Conservation (phyloP, 257 asterid genomes). For the Thymus mandschuricus region DNA sequence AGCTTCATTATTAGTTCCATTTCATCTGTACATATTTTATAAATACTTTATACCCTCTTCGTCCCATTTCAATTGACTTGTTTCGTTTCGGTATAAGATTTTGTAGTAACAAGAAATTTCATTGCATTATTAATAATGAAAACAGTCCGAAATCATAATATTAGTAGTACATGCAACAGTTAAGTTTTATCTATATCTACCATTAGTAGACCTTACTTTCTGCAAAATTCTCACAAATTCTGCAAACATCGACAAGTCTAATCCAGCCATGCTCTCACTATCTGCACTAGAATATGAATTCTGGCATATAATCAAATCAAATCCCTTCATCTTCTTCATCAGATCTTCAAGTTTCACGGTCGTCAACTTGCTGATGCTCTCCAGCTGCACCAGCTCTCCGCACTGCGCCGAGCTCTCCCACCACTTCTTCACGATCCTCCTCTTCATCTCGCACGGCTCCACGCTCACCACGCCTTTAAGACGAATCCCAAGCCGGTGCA, state of each 20-base stretch:
- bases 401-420: conserved; percentile 67
- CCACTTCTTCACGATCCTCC: conserved; percentile 73
- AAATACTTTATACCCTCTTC: too few relatives aligned
- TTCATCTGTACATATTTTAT: too few relatives aligned
- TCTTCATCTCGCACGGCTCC: conserved; percentile 62
- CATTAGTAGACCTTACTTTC: conserved; percentile 49
- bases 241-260: conserved; percentile 61
- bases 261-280: conserved; percentile 37
- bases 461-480: conserved; percentile 69
- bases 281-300: conserved; percentile 46
- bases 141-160: too few relatives aligned
- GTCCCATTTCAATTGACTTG: too few relatives aligned
- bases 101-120: too few relatives aligned
- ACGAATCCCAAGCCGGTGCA: conserved; percentile 71
- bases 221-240: conserved; percentile 78
- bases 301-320: conserved; percentile 75
- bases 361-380: conserved; percentile 48
- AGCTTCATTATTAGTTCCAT: too few relatives aligned
- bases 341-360: conserved; percentile 54
- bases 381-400: conserved; percentile 83
- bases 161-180: too few relatives aligned
- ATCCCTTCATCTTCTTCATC: conserved; percentile 51
- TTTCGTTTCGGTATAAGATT: too few relatives aligned
- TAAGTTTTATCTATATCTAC: too few relatives aligned
- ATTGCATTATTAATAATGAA: too few relatives aligned